These are phyloP conservation scores for Yarrowia bubula DNA, from an alignment of 805 yeast species.

Conservation along the genomic window DNA sequence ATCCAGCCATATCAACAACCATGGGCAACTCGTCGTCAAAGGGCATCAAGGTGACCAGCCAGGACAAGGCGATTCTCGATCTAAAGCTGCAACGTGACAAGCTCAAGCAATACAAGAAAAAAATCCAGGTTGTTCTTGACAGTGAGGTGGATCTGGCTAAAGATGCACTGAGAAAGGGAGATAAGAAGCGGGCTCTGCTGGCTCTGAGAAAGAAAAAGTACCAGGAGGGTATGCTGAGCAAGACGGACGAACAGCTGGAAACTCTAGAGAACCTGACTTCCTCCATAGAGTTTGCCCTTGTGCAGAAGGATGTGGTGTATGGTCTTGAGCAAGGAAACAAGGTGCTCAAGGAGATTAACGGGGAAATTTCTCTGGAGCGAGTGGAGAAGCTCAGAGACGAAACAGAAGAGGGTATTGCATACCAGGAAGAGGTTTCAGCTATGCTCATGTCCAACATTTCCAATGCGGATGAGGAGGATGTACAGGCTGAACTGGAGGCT, in stretches of 20 bases:
- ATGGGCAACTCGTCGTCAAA: constrained; percentile 41
- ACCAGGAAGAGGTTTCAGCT: constrained; percentile 56
- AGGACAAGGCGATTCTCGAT: constrained; percentile 83
- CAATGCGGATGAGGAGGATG: constrained; percentile 40
- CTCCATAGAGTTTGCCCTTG: constrained; percentile 76
- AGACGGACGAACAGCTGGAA: constrained; percentile 74
- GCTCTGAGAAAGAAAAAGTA: constrained; percentile 76
- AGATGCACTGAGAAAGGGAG: constrained; percentile 51
- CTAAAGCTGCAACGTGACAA: constrained; percentile 86
- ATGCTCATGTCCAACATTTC: constrained; percentile 42
- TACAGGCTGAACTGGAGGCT: constrained; percentile 38
- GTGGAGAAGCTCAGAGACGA: constrained; percentile 85
- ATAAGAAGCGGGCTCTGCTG: constrained; percentile 61
- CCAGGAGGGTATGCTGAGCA: constrained; percentile 67
- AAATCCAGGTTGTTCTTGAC: constrained; percentile 55
- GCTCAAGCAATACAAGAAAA: constrained; percentile 66
- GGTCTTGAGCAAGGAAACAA: constrained; percentile 81
- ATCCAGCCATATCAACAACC: neutral
- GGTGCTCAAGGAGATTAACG: constrained; percentile 70
- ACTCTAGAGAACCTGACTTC: constrained; percentile 65
- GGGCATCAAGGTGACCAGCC: constrained; percentile 60
- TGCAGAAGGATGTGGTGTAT: constrained; percentile 78
- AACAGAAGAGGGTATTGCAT: constrained; percentile 72
- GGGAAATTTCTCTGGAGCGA: constrained; percentile 71
- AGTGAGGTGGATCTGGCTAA: constrained; percentile 63